Conservation (phyloP, 2,329 filamentous ascomycete species). For the Apiospora hydei region DNA sequence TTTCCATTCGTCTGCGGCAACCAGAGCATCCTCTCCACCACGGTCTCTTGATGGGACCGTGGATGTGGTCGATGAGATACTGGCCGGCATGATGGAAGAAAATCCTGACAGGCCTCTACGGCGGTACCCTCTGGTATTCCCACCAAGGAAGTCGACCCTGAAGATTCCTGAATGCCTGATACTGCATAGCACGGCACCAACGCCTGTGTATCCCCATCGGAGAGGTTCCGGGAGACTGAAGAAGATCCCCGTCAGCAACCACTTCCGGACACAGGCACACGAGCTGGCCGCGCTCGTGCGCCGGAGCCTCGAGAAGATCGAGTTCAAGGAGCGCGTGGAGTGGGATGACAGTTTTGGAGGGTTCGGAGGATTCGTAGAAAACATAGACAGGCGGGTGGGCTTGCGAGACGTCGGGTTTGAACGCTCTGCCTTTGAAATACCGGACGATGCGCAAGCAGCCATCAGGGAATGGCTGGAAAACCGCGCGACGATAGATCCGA, state of each 20-base stretch:
- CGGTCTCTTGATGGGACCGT: background rate
- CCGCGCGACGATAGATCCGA: constrained; percentile 13
- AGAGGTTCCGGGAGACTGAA: constrained; percentile 33
- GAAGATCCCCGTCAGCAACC: constrained; percentile 45
- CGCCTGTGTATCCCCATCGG: constrained; percentile 28
- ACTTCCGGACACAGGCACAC: constrained; percentile 53
- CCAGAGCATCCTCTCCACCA: constrained; percentile 23
- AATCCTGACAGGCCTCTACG: constrained; percentile 36
- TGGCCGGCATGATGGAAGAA: background rate
- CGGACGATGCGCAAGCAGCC: constrained; percentile 29
- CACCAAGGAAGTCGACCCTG: constrained; percentile 54
- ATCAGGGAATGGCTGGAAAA: constrained; percentile 37
- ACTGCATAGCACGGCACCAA: constrained; percentile 50
- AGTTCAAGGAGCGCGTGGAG: constrained; percentile 50
- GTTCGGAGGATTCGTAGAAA: constrained; percentile 41
- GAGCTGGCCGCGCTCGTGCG: constrained; percentile 58
- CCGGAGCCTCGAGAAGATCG: constrained; percentile 54
- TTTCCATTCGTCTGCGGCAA: constrained; percentile 48
- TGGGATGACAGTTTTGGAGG: constrained; percentile 50
- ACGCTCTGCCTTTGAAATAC: constrained; percentile 30
- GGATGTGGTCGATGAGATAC: background rate
- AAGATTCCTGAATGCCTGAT: constrained; percentile 58
- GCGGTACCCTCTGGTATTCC: constrained; percentile 55
- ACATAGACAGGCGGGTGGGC: constrained; percentile 48
- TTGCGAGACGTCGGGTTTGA: constrained; percentile 46